Evolutionary conservation across 768 basidiomycete species (phyloP).

Genomic region (Artomyces pyxidatus): DNA sequence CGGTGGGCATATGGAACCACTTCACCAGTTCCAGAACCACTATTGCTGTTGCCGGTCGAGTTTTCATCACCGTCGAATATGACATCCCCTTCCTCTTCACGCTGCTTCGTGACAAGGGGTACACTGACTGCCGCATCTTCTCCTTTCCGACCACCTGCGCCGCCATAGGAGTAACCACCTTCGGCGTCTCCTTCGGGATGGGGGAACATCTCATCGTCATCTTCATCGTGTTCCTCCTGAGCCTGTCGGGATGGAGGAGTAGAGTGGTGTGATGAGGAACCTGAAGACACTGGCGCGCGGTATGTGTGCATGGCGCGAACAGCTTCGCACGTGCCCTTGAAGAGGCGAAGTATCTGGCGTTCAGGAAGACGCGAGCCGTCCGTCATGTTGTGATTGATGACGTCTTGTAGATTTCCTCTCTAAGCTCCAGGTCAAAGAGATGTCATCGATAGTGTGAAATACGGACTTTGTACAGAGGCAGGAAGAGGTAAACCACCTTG

Average conservation of each 20-base stretch:
- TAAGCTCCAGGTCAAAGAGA: constrained; percentile 1
- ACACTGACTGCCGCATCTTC: constrained; percentile 24
- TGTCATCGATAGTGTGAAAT: background rate
- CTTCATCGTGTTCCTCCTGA: constrained; percentile 32
- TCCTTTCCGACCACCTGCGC: constrained; percentile 15
- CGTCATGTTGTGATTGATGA: constrained; percentile 79
- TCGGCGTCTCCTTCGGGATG: constrained; percentile 70
- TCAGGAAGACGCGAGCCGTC: constrained; percentile 82
- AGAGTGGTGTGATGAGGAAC: constrained; percentile 19
- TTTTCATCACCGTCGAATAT: constrained; percentile 83
- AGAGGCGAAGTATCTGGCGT: constrained; percentile 78
- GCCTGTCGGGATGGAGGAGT: constrained; percentile 12
- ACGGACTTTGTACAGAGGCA: constrained; percentile 82
- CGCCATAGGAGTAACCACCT: constrained; percentile 65
- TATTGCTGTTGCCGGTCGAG: constrained; percentile 33
- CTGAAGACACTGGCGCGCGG: constrained; percentile 35
- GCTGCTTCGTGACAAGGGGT: constrained; percentile 53
- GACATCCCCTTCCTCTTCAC: constrained; percentile 45
- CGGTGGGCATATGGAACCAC: constrained; percentile 90
- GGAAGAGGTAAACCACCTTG: constrained; percentile 92
- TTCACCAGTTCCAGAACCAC: constrained; percentile 27
- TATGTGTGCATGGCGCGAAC: constrained; percentile 93
- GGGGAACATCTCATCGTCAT: constrained; percentile 65
- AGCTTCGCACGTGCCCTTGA: constrained; percentile 91
- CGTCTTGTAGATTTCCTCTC: constrained; percentile 93